phyloP scores from a whole-genome alignment of 345 rosid genomes.

The Physaria fendleri region DNA sequence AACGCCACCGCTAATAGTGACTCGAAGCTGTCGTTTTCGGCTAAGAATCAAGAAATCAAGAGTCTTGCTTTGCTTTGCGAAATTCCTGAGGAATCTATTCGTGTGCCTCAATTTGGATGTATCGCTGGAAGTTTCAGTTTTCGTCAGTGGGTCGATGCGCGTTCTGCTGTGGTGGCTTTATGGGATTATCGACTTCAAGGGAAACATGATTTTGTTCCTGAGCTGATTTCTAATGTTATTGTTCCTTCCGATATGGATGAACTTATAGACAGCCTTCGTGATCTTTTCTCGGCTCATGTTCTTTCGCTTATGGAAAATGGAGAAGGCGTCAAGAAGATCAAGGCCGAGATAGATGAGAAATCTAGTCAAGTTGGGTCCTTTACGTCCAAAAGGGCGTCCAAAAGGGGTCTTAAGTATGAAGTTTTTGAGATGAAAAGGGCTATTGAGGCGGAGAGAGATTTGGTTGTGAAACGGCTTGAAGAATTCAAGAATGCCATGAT shows the following conservation, averaged over 20 bases:
- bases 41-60: constrained; percentile 1
- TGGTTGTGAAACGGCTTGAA: constrained; percentile 36
- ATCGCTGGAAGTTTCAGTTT: constrained; percentile 35
- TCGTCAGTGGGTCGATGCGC: constrained; percentile 41
- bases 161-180: constrained; percentile 28
- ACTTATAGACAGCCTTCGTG: constrained; percentile 32
- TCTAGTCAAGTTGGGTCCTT: constrained; percentile 21
- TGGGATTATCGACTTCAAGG: constrained; percentile 46
- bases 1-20: background rate
- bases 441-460: constrained; percentile 32
- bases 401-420: background rate
- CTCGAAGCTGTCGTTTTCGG: background rate
- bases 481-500: constrained; percentile 55
- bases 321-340: constrained; percentile 37
- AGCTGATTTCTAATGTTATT: constrained; percentile 27
- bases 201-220: constrained; percentile 24
- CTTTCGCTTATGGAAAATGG: constrained; percentile 35
- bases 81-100: constrained; percentile 7
- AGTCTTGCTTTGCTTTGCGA: constrained; percentile 8
- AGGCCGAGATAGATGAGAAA: constrained; percentile 22
- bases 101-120: constrained; percentile 1
- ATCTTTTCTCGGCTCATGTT: constrained; percentile 35
- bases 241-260: constrained; percentile 40
- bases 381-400: no score
- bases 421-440: constrained; percentile 28